Conservation (phyloP, 1,139 yeast species). For the Candida neerlandica region DNA sequence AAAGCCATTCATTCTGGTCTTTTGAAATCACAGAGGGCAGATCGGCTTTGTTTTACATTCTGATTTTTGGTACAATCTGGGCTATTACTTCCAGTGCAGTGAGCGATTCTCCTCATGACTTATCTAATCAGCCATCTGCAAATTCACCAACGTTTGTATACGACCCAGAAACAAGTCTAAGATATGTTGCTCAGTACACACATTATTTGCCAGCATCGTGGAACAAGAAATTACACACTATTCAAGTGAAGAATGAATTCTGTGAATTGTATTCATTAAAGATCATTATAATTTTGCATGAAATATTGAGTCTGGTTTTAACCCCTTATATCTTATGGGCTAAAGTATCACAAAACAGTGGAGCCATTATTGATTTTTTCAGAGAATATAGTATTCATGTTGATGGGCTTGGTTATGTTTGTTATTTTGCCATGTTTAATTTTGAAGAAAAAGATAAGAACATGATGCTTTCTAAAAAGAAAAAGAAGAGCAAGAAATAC, state of each 20-base stretch:
- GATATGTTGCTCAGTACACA: slow-evolving; percentile 79
- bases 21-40: slow-evolving; percentile 84
- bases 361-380: slow-evolving; percentile 82
- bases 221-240: slow-evolving; percentile 84
- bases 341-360: slow-evolving; percentile 71
- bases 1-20: slow-evolving; percentile 72
- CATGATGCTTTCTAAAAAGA: slow-evolving; percentile 43
- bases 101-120: slow-evolving; percentile 30
- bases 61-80: slow-evolving; percentile 81
- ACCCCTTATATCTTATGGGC: slow-evolving; percentile 91
- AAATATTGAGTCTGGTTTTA: slow-evolving; percentile 74
- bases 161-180: slow-evolving; percentile 86
- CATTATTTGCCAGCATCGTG: slow-evolving; percentile 88
- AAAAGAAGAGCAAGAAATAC: slow-evolving; percentile 21
- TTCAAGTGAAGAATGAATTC: slow-evolving; percentile 79
- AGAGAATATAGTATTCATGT: slow-evolving; percentile 87
- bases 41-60: slow-evolving; percentile 83
- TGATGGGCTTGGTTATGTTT: slow-evolving; percentile 93
- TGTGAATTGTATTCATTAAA: slow-evolving; percentile 76
- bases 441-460: slow-evolving; percentile 62
- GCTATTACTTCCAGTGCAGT: slow-evolving; percentile 54
- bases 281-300: slow-evolving; percentile 71
- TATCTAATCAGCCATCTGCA: slow-evolving; percentile 34
- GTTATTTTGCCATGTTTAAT: slow-evolving; percentile 91
- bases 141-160: slow-evolving; percentile 54